Evolutionary conservation across 495 filamentous ascomycete genomes (phyloP).

Genomic region (Arthonia radiata): DNA sequence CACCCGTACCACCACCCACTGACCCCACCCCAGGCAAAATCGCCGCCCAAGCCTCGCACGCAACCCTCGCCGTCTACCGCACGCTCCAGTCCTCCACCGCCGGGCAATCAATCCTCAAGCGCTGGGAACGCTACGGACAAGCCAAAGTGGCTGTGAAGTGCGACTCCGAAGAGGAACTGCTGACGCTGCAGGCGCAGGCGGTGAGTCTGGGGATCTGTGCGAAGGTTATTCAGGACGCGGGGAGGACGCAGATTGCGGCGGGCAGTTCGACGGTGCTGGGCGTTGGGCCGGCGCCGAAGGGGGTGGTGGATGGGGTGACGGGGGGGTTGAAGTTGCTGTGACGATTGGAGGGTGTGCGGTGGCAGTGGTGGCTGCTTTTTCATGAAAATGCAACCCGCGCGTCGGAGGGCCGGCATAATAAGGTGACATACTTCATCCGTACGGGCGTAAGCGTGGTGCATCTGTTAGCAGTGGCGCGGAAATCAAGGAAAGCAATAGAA

Average conservation of each 20-base stretch:
- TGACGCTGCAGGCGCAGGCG: slow-evolving; percentile 51
- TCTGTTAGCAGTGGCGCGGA: no score
- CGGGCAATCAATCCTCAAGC: slow-evolving; percentile 37
- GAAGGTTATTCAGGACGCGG: slow-evolving; percentile 80
- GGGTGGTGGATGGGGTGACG: slow-evolving; percentile 64
- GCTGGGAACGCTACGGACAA: slow-evolving; percentile 70
- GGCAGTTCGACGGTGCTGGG: slow-evolving; percentile 82
- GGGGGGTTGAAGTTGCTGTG: slow-evolving; percentile 70
- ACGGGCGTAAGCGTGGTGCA: no score
- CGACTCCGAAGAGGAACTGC: slow-evolving; percentile 59
- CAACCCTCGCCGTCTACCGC: slow-evolving; percentile 93
- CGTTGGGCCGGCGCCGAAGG: slow-evolving; percentile 68
- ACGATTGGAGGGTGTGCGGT: no score
- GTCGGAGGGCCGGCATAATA: no score
- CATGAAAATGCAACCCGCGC: no score
- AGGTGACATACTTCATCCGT: no score
- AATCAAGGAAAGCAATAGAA: no score
- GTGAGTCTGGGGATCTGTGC: slow-evolving; percentile 66
- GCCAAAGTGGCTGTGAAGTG: slow-evolving; percentile 78
- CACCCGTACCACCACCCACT: background rate
- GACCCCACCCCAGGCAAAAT: slow-evolving; percentile 54
- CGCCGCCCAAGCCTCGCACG: slow-evolving; percentile 86
- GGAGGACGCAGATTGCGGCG: slow-evolving; percentile 83
- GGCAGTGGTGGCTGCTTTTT: no score
- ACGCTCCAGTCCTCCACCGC: slow-evolving; percentile 31